Base-by-base conservation (phyloP, 176 grass and related monocot species). In the Dendrocalamus sinicus region DNA sequence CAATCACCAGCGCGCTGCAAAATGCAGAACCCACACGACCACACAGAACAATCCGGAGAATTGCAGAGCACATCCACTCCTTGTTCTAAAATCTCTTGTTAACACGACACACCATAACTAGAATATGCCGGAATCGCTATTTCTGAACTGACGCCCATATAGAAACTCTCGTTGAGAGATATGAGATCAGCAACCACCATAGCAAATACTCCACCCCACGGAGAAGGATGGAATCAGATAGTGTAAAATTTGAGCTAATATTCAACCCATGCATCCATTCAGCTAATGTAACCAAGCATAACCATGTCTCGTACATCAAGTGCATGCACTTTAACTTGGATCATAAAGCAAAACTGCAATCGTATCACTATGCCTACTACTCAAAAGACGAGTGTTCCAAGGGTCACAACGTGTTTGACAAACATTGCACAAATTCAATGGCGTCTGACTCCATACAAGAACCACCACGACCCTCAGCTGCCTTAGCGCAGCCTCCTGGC, bases 401-500 rank as follows among this genome's bases (percentile, higher is more conserved):
- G 26, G 26, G 52, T 44, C 52, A 67, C 61, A 87, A 30, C 17
- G 3, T 30, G 37, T 73, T 30, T n/a, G 24, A 82, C 76, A 89
- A 78, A 16, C 70, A 85, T 39, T 51, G 73, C 51, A 78, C 14
- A 28, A 53, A 70, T 72, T 54, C 11, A 1, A 47, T 26, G 26
- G 28, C 24, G 43, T n/a, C 20, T 3, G 20, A 58, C 20, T 58
- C 20, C 55, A n/a, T n/a, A n/a, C 20, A 59, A 59, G 55, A 59
- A 59, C 55, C 55, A 1, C 41, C 41, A 43, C 41, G 41, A 43
- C 41, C 41, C 44, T 3, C 28, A 53, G 4, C 22, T 12, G 10
- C 66, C 53, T 96, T 73, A 96, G 57, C 94, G 94, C 32, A 93
- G 86, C 88, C 91, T 91, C 91, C 91, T 96, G 70, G 94, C 94